Percentiles rank a stretch among this genome's conserved stretches.
phyloP scores from a whole-genome alignment of 805 yeast genomes.

The Lachancea lanzarotensis region DNA sequence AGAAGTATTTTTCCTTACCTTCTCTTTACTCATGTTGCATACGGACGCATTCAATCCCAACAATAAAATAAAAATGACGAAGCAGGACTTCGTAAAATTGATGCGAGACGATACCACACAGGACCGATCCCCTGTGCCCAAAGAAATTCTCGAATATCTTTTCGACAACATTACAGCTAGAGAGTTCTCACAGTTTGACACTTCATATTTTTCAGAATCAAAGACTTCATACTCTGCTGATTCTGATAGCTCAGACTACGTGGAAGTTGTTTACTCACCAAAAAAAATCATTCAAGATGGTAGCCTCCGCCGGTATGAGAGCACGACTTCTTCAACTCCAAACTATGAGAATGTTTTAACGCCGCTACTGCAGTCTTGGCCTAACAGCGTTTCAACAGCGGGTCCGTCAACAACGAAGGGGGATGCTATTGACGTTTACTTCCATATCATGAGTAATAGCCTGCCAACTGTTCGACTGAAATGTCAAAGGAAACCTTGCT shows the following conservation, averaged over 20 bases:
- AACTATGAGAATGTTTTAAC: not conserved
- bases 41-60: conserved; percentile 66
- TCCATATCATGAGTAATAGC: conserved; percentile 19
- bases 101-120: conserved; percentile 31
- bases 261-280: conserved; percentile 18
- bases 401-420: conserved; percentile 11
- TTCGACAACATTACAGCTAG: conserved; percentile 60
- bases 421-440: conserved; percentile 27
- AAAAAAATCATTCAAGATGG: conserved; percentile 2
- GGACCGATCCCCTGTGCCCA: conserved; percentile 28
- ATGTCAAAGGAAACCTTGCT: not conserved
- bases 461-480: conserved; percentile 9
- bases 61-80: conserved; percentile 62
- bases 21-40: conserved; percentile 63
- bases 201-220: not conserved
- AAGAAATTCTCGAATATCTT: conserved; percentile 47
- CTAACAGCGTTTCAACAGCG: conserved; percentile 4
- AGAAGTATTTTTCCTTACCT: conserved; percentile 55
- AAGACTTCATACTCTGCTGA: conserved; percentile 1
- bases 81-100: conserved; percentile 51
- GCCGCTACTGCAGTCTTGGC: not conserved
- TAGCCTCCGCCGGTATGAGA: not conserved
- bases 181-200: conserved; percentile 40
- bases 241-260: not conserved
- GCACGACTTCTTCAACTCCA: not conserved